phyloP scores from a whole-genome alignment of 2,329 filamentous ascomycete genomes.

The Amauroascus verrucosus region DNA sequence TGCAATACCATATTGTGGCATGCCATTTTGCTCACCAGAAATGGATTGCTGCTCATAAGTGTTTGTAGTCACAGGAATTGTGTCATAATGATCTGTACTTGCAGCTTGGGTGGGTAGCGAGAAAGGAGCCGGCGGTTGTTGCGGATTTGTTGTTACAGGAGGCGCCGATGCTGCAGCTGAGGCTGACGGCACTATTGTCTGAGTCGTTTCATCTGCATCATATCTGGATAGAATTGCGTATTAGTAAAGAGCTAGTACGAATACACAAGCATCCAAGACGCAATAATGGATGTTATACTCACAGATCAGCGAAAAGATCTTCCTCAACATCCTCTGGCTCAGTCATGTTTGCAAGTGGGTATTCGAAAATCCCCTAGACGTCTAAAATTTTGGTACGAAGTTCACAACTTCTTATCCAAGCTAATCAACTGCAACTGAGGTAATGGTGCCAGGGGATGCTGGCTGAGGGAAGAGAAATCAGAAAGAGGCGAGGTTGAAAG shows the following conservation, averaged over 20 bases:
- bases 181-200: constrained; percentile 20
- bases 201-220: constrained; percentile 53
- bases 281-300: constrained; percentile 38
- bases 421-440: neutral
- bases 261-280: neutral
- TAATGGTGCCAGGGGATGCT: neutral
- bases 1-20: constrained; percentile 23
- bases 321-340: constrained; percentile 78
- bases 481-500: constrained; percentile 7
- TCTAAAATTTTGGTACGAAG: neutral
- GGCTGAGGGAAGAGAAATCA: constrained; percentile 1
- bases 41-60: neutral
- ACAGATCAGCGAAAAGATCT: constrained; percentile 94
- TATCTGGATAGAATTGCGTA: constrained; percentile 42
- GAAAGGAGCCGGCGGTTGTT: neutral
- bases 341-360: constrained; percentile 49
- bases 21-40: constrained; percentile 18
- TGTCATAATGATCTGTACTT: neutral
- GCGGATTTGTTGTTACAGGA: constrained; percentile 12
- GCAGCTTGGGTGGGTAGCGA: neutral
- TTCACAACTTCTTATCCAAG: neutral
- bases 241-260: neutral
- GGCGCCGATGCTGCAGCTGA: constrained; percentile 20
- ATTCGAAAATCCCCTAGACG: neutral
- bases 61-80: neutral